Evolutionary conservation across 176 grass and related monocot genomes (phyloP), one percentile per base, ranked within the genome.

Genomic region (Tillandsia fasciculata): DNA sequence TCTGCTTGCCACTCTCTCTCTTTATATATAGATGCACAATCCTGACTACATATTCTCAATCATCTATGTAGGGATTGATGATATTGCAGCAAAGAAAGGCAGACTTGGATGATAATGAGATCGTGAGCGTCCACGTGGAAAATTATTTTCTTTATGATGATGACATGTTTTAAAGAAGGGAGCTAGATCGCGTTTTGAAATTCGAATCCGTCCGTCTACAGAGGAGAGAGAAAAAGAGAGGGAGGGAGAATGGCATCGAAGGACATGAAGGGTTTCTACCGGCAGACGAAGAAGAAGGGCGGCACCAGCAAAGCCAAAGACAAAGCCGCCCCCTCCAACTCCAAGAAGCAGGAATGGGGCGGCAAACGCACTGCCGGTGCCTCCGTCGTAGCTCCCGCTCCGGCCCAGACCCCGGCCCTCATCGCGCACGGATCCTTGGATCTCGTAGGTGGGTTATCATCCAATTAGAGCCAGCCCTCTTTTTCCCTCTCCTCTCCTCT

Each of bases 181-280:
- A 5, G 33, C 3, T 5, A 0, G 5, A 42, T 42, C 33, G 15
- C 8, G n/a, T 17, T 59, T 59, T 18, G 9, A 59, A 59, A 59
- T 59, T 59, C 54, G 20, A 59, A 59, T 56, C 52, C 9, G n/a
- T 59, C 15, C 9, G 4, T 14, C 20, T 59, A 18, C 56, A 23
- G 64, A 76, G 18, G 66, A 52, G 7, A 65, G 67, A 11, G 72
- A 65, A 0, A 56, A 1, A 12, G 51, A 42, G 26, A 54, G 20
- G 13, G 26, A 52, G 49, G 33, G 64, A 58, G 12, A 17, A 79
- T 79, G 76, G 66, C 76, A 58, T 78, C 75, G 8, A 67, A 29
- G 27, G 67, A 79, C 64, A 79, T 79, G 54, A 79, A 79, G 76
- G 68, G 76, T 71, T 79, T 79, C 76, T 79, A 72, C 50, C 76